These are phyloP conservation scores for Pharus latifolius DNA, from an alignment of 176 grass and related monocot genomes.

Conservation along the genomic window DNA sequence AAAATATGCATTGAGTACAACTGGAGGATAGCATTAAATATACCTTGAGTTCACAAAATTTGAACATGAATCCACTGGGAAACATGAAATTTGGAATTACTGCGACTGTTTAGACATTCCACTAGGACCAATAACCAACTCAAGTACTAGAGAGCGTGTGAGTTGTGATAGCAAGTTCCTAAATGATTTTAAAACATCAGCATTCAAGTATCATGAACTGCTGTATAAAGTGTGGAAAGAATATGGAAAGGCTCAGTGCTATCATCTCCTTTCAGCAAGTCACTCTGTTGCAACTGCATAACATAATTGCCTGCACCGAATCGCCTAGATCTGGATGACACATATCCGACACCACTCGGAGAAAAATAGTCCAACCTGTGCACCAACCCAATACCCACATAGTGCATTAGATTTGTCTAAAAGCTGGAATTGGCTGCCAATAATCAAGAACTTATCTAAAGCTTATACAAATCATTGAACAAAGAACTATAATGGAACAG, in stretches of 20 bases:
- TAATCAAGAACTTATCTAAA: no score
- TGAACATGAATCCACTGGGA: conserved; percentile 44
- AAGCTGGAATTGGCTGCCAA: no score
- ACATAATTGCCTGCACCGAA: conserved; percentile 35
- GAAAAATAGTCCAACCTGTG: conserved; percentile 30
- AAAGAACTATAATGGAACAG: no score
- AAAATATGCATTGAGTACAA: no score
- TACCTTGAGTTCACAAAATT: conserved; percentile 52
- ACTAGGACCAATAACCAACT: conserved; percentile 16
- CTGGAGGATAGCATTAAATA: no score
- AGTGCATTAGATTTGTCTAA: no score
- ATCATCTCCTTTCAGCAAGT: conserved; percentile 45
- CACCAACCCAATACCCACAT: no score
- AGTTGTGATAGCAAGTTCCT: conserved; percentile 50
- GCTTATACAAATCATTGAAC: no score
- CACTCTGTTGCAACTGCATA: conserved; percentile 37
- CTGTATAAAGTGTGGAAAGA: background rate
- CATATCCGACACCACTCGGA: conserved; percentile 46
- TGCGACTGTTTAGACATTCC: conserved; percentile 8
- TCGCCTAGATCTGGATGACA: conserved; percentile 36
- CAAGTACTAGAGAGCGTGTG: conserved; percentile 24
- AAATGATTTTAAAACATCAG: background rate
- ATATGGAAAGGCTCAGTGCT: conserved; percentile 41
- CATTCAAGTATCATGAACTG: background rate
- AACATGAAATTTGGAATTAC: conserved; percentile 18